Percentiles rank a stretch among this genome's conserved stretches.
phyloP scores from a whole-genome alignment of 805 yeast genomes.

The Teunomyces aglyptinius region DNA sequence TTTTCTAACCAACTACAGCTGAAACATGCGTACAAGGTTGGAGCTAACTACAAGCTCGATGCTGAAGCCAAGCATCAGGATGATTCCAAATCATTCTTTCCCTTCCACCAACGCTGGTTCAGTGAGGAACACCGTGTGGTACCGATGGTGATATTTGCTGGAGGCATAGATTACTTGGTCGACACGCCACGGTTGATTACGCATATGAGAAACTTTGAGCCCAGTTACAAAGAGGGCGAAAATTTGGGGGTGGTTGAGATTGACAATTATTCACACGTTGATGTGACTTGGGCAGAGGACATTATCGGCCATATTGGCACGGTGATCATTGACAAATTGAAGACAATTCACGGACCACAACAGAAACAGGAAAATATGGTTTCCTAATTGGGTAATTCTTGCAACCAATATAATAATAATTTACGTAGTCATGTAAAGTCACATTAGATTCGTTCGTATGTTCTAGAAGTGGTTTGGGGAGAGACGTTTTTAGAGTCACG shows the following conservation, averaged over 20 bases:
- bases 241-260: slow-evolving; percentile 44
- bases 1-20: slow-evolving; percentile 39
- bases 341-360: slow-evolving; percentile 1
- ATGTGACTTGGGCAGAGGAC: slow-evolving; percentile 90
- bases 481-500: neutral
- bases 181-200: slow-evolving; percentile 65
- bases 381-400: neutral
- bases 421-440: too few species aligned
- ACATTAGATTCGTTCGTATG: too few species aligned
- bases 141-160: slow-evolving; percentile 70
- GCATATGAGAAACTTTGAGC: slow-evolving; percentile 64
- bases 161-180: slow-evolving; percentile 73
- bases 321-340: slow-evolving; percentile 16
- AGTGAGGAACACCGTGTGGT: slow-evolving; percentile 25
- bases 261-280: slow-evolving; percentile 77
- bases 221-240: slow-evolving; percentile 32
- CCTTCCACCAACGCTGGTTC: slow-evolving; percentile 56
- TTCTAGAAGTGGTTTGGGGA: too few species aligned
- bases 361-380: neutral
- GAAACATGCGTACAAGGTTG: slow-evolving; percentile 23
- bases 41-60: slow-evolving; percentile 6
- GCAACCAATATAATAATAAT: neutral
- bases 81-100: slow-evolving; percentile 50
- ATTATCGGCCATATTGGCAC: slow-evolving; percentile 63
- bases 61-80: slow-evolving; percentile 42